Conservation (phyloP, 1,284 basidiomycete species). For the Puccinia triticina region DNA sequence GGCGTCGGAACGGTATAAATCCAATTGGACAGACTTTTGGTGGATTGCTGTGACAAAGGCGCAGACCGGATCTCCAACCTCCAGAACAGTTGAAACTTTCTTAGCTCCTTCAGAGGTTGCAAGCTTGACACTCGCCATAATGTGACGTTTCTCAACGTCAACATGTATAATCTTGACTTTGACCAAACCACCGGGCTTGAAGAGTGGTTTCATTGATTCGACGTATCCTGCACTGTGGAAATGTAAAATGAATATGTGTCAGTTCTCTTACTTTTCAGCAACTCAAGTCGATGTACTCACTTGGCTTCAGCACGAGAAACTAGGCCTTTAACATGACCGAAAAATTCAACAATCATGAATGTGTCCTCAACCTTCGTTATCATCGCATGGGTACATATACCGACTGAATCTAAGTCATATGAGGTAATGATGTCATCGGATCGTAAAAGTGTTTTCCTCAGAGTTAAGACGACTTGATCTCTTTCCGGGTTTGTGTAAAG, state of each 20-base stretch:
- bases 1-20: conserved; percentile 51
- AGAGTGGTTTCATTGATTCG: conserved; percentile 71
- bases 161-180: conserved; percentile 75
- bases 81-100: not conserved
- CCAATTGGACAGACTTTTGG: conserved; percentile 57
- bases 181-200: conserved; percentile 79
- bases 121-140: conserved; percentile 57
- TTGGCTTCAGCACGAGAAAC: conserved; percentile 79
- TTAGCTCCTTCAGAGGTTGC: not conserved
- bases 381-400: conserved; percentile 78
- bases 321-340: conserved; percentile 82
- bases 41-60: conserved; percentile 57
- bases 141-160: conserved; percentile 69
- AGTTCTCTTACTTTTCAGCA: not conserved
- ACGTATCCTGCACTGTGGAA: conserved; percentile 68
- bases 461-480: conserved; percentile 81
- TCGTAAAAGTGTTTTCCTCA: conserved; percentile 88
- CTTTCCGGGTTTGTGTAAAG: conserved; percentile 79
- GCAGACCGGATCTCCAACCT: conserved; percentile 53
- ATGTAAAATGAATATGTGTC: conserved; percentile 44
- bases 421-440: conserved; percentile 72
- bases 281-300: conserved; percentile 62
- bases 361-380: conserved; percentile 80
- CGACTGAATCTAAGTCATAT: conserved; percentile 72
- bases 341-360: conserved; percentile 82